Evolutionary conservation across 345 rosid species (phyloP), one percentile per base, ranked within the genome.

Genomic region (Gynandropsis gynandra): DNA sequence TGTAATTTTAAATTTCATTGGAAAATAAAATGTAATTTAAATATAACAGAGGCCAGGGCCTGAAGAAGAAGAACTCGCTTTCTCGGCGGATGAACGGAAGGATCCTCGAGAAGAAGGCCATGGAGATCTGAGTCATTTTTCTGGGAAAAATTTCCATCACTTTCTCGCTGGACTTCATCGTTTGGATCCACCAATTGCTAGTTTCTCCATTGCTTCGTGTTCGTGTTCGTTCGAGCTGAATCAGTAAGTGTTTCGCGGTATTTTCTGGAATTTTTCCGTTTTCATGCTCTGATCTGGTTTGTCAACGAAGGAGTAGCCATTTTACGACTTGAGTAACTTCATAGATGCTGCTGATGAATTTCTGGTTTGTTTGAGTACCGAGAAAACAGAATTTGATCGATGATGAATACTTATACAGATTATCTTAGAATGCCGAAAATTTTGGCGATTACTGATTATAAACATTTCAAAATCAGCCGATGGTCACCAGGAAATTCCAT

Each of bases 81-180:
- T 64, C 68, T n/a, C n/a, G n/a, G n/a, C n/a, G n/a, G n/a, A n/a
- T n/a, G n/a, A n/a, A n/a, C n/a, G n/a, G n/a, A n/a, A n/a, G n/a
- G n/a, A n/a, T n/a, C n/a, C n/a, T 64, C 10, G 41, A 36, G 21
- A 42, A 3, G 6, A 56, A 27, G 39, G 9, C 58, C 2, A 17
- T 58, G 29, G 43, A 64, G 69, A 65, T 65, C 64, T 58, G n/a
- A n/a, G 37, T 41, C 34, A 10, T 35, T 42, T 56, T 36, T 7
- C 32, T 31, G 47, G 37, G 8, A 1, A 10, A 12, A 19, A 47
- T 19, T 7, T 48, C n/a, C 34, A n/a, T 33, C 20, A 17, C 18
- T 41, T 11, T 42, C 34, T 32, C 44, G 27, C 51, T 0, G n/a
- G 16, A 4, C n/a, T 55, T 42, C 42, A 35, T 62, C 50, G 58